phyloP scores from a whole-genome alignment of 1,284 basidiomycete species.

The Leccinum fuscescens region DNA sequence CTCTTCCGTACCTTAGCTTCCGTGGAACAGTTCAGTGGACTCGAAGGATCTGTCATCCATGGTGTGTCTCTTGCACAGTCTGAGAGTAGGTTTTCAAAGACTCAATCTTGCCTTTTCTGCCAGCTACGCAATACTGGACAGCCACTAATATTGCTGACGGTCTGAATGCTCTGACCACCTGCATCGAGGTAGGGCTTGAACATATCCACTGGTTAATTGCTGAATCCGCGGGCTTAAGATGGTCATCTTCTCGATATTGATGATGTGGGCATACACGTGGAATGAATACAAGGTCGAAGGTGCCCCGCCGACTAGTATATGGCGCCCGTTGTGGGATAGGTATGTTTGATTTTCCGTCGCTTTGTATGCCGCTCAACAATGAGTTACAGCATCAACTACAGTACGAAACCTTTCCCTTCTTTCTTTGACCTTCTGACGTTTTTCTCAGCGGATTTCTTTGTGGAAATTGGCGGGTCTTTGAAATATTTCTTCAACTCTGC shows the following conservation, averaged over 20 bases:
- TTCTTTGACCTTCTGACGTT: conserved; percentile 5
- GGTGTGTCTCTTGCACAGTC: conserved; percentile 33
- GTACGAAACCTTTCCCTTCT: conserved; percentile 37
- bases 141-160: conserved; percentile 78
- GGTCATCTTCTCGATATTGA: conserved; percentile 75
- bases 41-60: conserved; percentile 63
- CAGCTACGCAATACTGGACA: conserved; percentile 77
- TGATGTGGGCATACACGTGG: conserved; percentile 80
- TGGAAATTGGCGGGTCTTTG: conserved; percentile 63
- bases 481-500: conserved; percentile 57
- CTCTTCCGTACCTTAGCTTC: neutral
- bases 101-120: conserved; percentile 11
- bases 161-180: conserved; percentile 76
- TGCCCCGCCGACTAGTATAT: conserved; percentile 47
- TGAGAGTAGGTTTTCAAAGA: neutral
- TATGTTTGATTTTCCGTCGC: conserved; percentile 27
- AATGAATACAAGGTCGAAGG: conserved; percentile 56
- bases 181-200: conserved; percentile 62
- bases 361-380: conserved; percentile 7
- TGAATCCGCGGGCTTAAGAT: conserved; percentile 46
- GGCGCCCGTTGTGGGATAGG: conserved; percentile 74
- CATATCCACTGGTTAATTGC: neutral
- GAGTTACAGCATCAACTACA: conserved; percentile 62
- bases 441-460: conserved; percentile 56
- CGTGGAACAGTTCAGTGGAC: conserved; percentile 48